Evolutionary conservation across 495 filamentous ascomycete genomes (phyloP), one percentile per base, ranked within the genome.

Genomic region (Tuber microsphaerosporum): DNA sequence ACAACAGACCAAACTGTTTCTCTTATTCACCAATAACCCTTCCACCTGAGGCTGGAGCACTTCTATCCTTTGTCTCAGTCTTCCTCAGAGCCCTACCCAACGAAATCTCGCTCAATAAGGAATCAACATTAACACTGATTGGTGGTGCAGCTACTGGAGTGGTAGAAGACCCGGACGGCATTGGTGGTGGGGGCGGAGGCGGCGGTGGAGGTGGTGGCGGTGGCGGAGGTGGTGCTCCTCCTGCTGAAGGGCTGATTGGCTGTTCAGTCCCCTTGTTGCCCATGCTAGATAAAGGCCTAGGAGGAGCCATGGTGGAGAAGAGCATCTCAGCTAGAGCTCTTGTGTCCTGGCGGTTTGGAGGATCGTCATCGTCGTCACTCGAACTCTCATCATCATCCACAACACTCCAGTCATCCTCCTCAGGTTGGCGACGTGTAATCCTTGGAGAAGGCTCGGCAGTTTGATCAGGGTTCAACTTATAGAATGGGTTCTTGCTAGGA

Each of bases 231-330:
- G 79, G 77, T 1, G 74, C 72, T 3, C 82, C 82, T 74, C 83
- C 82, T 43, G 45, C n/a, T 74, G 76, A 78, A n/a, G 82, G 69
- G 44, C 41, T 75, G 34, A 65, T 19, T 41, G 65, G 31, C 42
- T 43, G 39, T n/a, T 72, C 45, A 45, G 87, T 83, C 61, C 87
- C 84, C 79, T 91, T 91, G 71, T 92, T 89, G 72, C 92, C 93
- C 85, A 91, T 89, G 14, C 92, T 91, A 71, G 92, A 94, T 41
- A 97, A 83, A 46, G 96, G 93, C 72, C 94, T 90, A 34, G 95
- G 95, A 65, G 95, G 95, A 16, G 88, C 95, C 95, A 99, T 99
- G 71, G 94, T 97, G 74, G 95, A 94, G 84, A 99, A 98, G 44
- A 99, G 88, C 76, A 94, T 95, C 48, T 92, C 94, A 26, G 95